These are phyloP conservation scores for Tetrapisispora pingtungensis DNA, from an alignment of 805 yeast species.

Conservation along the genomic window DNA sequence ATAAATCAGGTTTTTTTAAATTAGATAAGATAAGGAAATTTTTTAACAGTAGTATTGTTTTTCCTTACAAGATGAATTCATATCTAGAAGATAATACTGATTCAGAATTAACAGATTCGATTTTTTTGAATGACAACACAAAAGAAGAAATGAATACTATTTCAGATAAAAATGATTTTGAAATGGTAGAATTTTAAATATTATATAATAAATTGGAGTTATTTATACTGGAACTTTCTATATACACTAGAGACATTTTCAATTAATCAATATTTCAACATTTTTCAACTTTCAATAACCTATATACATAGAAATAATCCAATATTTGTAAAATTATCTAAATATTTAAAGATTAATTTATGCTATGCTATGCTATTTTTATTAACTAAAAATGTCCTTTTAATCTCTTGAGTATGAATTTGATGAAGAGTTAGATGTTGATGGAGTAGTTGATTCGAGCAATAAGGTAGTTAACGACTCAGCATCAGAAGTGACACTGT, in stretches of 20 bases:
- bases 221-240: too few relatives aligned
- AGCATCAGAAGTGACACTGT: conserved; percentile 2
- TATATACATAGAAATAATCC: too few relatives aligned
- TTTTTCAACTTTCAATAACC: too few relatives aligned
- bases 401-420: too few relatives aligned
- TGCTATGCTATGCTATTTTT: not conserved
- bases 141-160: not conserved
- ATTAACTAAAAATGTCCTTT: not conserved
- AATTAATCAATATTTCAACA: too few relatives aligned
- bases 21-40: conserved; percentile 14
- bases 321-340: too few relatives aligned
- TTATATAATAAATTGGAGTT: too few relatives aligned
- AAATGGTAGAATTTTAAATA: not conserved
- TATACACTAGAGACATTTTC: too few relatives aligned
- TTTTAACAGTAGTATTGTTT: conserved; percentile 5
- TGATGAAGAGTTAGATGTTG: too few relatives aligned
- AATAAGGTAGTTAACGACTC: conserved; percentile 7
- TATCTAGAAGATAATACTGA: not conserved
- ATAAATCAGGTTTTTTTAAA: conserved; percentile 18
- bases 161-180: not conserved
- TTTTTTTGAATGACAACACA: not conserved
- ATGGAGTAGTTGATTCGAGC: not conserved
- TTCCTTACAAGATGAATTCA: not conserved
- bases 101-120: not conserved
- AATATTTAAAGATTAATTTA: too few relatives aligned